phyloP scores from a whole-genome alignment of 2,329 filamentous ascomycete species.

The Fusarium sp. region DNA sequence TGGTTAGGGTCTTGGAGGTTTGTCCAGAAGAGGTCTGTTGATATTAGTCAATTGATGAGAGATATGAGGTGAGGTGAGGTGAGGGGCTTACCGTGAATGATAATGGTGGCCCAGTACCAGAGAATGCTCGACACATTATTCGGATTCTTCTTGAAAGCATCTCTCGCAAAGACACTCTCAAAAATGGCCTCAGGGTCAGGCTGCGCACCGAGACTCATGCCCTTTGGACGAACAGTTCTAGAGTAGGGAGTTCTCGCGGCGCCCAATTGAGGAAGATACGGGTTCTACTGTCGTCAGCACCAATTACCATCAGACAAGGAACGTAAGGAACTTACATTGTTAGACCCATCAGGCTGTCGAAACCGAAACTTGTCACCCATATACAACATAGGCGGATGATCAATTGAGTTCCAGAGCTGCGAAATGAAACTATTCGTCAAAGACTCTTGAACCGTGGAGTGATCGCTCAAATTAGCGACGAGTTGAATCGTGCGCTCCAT shows the following conservation, averaged over 20 bases:
- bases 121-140: constrained; percentile 79
- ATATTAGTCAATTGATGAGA: background rate
- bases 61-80: accelerated
- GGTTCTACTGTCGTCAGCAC: constrained; percentile 58
- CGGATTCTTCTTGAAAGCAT: constrained; percentile 67
- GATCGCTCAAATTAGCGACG: constrained; percentile 71
- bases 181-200: constrained; percentile 75
- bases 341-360: constrained; percentile 75
- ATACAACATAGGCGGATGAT: constrained; percentile 77
- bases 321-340: constrained; percentile 61
- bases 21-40: constrained; percentile 75
- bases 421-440: constrained; percentile 76
- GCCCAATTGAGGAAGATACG: constrained; percentile 72
- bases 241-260: constrained; percentile 76
- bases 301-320: too few species aligned
- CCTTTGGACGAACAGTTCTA: constrained; percentile 70
- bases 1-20: constrained; percentile 69
- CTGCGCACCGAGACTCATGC: constrained; percentile 70
- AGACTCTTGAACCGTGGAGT: constrained; percentile 70
- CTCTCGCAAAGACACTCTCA: constrained; percentile 68
- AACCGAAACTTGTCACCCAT: constrained; percentile 73
- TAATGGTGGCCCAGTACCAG: constrained; percentile 79
- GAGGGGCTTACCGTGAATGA: constrained; percentile 70
- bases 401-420: constrained; percentile 76
- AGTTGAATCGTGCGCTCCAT: constrained; percentile 81